These are phyloP conservation scores for Calendula officinalis DNA, from an alignment of 129 eudicot species.

Conservation along the genomic window DNA sequence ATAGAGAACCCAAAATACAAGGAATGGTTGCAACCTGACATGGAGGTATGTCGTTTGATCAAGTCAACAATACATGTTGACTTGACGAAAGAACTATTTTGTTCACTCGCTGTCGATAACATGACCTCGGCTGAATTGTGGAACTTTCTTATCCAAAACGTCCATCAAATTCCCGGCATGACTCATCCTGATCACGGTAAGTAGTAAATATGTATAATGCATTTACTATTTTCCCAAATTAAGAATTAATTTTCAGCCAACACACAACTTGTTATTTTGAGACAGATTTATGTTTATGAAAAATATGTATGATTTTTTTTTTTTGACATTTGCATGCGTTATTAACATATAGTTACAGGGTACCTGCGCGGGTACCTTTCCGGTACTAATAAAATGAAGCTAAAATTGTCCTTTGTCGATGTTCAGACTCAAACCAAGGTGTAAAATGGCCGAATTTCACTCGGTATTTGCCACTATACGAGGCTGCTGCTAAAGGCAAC, in stretches of 20 bases:
- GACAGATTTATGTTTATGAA: too few species aligned
- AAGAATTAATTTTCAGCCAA: too few species aligned
- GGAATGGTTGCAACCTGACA: conserved; percentile 7
- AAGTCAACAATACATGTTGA: conserved; percentile 5
- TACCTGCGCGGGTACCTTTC: too few species aligned
- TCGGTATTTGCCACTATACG: conserved; percentile 8
- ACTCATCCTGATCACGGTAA: conserved; percentile 8
- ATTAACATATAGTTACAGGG: too few species aligned
- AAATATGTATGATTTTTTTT: too few species aligned
- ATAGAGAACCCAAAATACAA: not conserved
- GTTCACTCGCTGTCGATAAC: not conserved
- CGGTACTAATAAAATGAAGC: not conserved
- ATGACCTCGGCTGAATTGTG: conserved; percentile 17
- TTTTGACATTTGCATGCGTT: too few species aligned
- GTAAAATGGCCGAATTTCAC: not conserved
- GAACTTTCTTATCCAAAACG: not conserved
- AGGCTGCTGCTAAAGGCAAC: conserved; percentile 18
- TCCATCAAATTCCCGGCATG: conserved; percentile 2
- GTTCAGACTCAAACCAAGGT: not conserved
- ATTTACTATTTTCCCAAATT: too few species aligned
- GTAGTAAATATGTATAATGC: not conserved
- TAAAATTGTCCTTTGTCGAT: not conserved
- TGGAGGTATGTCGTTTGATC: not conserved
- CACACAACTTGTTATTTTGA: too few species aligned
- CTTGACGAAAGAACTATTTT: not conserved